Evolutionary conservation across 257 asterid genomes (phyloP).

Genomic region (Rubia yunnanensis): DNA sequence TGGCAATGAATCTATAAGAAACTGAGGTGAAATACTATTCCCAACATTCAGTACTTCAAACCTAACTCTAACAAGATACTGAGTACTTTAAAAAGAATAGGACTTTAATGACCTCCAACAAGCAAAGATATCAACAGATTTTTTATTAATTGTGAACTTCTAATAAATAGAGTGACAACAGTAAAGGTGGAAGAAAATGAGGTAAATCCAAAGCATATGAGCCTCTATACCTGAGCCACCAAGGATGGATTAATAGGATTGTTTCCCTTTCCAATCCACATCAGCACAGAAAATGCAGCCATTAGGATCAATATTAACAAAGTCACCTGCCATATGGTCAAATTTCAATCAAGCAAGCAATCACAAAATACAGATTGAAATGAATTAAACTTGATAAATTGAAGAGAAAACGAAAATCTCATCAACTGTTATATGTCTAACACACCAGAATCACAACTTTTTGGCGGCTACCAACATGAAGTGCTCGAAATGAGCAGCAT

Average conservation of each 20-base stretch:
- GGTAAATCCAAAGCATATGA: background rate
- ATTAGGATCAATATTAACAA: slow-evolving; percentile 51
- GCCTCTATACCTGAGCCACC: slow-evolving; percentile 67
- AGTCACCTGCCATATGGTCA: slow-evolving; percentile 48
- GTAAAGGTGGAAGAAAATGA: background rate
- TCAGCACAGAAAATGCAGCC: slow-evolving; percentile 64
- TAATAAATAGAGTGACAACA: background rate
- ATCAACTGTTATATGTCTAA: background rate
- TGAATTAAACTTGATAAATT: background rate
- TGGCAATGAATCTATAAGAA: background rate
- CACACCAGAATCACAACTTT: slow-evolving; percentile 78
- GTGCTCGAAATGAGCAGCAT: slow-evolving; percentile 50
- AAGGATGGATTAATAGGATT: slow-evolving; percentile 49
- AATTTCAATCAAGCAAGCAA: slow-evolving; percentile 16
- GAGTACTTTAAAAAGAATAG: background rate
- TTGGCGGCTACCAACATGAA: slow-evolving; percentile 77
- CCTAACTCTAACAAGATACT: background rate
- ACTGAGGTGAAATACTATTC: background rate
- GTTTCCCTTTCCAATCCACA: slow-evolving; percentile 68
- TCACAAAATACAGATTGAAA: slow-evolving; percentile 3
- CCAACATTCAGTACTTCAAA: background rate
- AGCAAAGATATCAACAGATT: background rate
- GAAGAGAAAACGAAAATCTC: background rate
- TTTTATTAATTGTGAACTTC: background rate
- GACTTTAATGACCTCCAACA: slow-evolving; percentile 1